Percentiles rank a stretch among this genome's conserved stretches.
These are phyloP conservation scores for Diaporthe nobilis DNA, from an alignment of 2,329 filamentous ascomycete genomes.

Conservation along the genomic window DNA sequence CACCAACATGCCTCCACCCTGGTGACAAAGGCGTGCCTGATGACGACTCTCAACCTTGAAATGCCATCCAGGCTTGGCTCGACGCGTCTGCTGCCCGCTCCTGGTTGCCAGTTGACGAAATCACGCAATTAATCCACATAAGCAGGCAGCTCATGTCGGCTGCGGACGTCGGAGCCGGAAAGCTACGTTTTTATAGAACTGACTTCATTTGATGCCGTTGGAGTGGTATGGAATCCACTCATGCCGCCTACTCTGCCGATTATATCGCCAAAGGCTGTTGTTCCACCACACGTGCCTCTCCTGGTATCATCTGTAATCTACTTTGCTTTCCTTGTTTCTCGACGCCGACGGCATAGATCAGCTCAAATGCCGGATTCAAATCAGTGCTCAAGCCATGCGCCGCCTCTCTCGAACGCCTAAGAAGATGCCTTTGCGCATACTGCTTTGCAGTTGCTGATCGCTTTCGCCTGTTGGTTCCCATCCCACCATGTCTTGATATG, in stretches of 20 bases:
- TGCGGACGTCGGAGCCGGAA: neutral
- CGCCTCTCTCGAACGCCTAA: conserved; percentile 34
- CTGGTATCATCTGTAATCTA: conserved; percentile 39
- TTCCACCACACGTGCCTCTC: conserved; percentile 22
- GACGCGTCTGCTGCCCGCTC: neutral
- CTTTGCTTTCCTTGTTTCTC: conserved; percentile 30
- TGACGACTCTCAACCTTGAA: conserved; percentile 33
- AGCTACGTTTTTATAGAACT: neutral
- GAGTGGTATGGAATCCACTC: conserved; percentile 2
- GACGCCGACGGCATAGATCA: conserved; percentile 36
- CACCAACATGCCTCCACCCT: conserved; percentile 9
- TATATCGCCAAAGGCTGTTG: conserved; percentile 9
- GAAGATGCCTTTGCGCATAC: conserved; percentile 33
- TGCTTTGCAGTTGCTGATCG: conserved; percentile 18
- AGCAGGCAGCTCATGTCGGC: neutral
- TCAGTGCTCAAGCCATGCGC: conserved; percentile 34
- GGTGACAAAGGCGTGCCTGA: conserved; percentile 25
- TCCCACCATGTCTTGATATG: neutral
- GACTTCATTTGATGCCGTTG: conserved; percentile 13
- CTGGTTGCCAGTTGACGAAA: neutral
- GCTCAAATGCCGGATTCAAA: conserved; percentile 32
- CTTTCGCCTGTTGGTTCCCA: neutral
- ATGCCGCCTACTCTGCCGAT: conserved; percentile 18
- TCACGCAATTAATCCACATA: neutral
- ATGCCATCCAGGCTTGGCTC: neutral